Base-by-base conservation (phyloP, 2,329 filamentous ascomycete species). In the Nigrograna mackinnonii region DNA sequence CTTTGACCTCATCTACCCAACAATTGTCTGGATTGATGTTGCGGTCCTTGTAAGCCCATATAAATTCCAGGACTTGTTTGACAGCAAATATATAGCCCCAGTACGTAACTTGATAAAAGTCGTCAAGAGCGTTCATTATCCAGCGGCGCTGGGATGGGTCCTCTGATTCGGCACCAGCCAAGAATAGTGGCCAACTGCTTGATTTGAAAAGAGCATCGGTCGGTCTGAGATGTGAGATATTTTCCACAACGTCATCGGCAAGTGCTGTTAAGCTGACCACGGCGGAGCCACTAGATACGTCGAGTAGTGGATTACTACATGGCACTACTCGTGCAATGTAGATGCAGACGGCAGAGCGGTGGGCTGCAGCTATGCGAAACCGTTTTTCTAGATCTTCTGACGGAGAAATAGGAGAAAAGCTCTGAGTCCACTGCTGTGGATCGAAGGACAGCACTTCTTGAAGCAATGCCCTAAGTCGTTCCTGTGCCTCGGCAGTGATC, bases 171-270 rank as follows among this genome's bases (percentile, higher is more conserved):
- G 79, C 79, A 1, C 80, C 80, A 2, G 77, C 78, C 21, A 83
- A 73, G 49, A 83, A 82, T 0, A 79, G 70, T 1, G 80, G 79
- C 79, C 79, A 83, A n/a, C 76, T 76, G 3, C 79, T 80, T 6
- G 77, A 80, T 56, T 82, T 83, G 67, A 80, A 83, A 31, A 81
- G 71, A 5, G 74, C 71, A 52, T 80, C 77, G 3, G 68, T 60
- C 16, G 73, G 70, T 20, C 67, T 68, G 24, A 83, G 71, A 39
- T 70, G 65, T 5, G 72, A 74, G 18, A 83, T 67, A 44, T 81
- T 74, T n/a, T 64, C 52, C 2, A 82, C 64, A 26, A 80, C 77
- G 22, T 79, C 77, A 18, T 68, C 57, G 4, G 78, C 74, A 2
- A 83, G 69, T 6, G 35, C 52, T 1, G 58, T 57, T 7, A 67